Evolutionary conservation across 352 stramenopile genomes (phyloP), one percentile per base, ranked within the genome.

Genomic region (Phytophthora fragariaefolia): DNA sequence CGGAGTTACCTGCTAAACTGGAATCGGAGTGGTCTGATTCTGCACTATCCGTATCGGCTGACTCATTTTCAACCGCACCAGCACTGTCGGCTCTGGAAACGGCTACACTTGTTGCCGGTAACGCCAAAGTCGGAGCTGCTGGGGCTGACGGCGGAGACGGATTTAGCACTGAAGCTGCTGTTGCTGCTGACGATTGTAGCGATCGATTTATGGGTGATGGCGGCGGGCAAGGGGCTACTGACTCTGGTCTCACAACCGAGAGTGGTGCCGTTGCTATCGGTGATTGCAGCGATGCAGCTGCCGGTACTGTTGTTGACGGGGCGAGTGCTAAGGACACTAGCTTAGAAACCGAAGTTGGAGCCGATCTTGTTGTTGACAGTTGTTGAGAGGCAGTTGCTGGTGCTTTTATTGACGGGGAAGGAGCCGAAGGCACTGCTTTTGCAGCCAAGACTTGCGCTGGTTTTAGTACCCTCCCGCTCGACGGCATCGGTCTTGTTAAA

Each of bases 21-120:
- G 43, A 52, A 10, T 62, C 58, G 18, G 40, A 58, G 23, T 63
- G 27, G 17, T 67, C 49, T 17, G 48, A 55, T n/a, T 27, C 34
- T 40, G 53, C 55, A 36, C 12, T 22, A 43, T 61, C 20, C 26
- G 50, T 57, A 36, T 45, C 34, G 23, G 56, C 32, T 28, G 12
- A 57, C 27, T 50, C 36, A 24, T 36, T 40, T 40, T 59, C 34
- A 45, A 54, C n/a, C 24, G 24, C 27, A 24, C 46, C 48, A 18
- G 59, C 15, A 17, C 18, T 58, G n/a, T n/a, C n/a, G n/a, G n/a
- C n/a, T n/a, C n/a, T n/a, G n/a, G n/a, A n/a, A n/a, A n/a, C n/a
- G n/a, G 40, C 40, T 1, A 2, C 18, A 47, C 17, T 18, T 56
- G 27, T 20, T 1, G 6, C 55, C 23, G 30, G 18, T 49, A 28